Evolutionary conservation across 2,329 filamentous ascomycete species (phyloP), one percentile per base, ranked within the genome.

Genomic region (Xylariaceae sp.): DNA sequence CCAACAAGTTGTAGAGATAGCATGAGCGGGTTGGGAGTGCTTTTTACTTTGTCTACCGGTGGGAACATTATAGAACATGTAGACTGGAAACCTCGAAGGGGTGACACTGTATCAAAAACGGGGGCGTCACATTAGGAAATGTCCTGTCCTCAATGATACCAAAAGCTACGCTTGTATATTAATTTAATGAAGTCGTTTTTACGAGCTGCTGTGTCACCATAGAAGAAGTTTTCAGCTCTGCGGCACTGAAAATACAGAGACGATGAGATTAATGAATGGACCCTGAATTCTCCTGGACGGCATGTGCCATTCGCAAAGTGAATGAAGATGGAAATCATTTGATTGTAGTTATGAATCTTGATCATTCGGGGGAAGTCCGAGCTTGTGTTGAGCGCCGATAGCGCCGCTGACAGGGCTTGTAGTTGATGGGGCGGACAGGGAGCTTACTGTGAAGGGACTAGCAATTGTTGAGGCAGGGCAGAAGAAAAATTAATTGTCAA

Each of bases 1-100:
- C 82, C 70, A 90, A 91, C 66, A 90, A 90, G 77, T 79, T 95
- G 74, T 97, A 89, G 87, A 68, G 43, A 50, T 48, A 44, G 45
- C 25, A 49, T 12, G 23, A 38, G 22, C 45, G 40, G 42, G 22
- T 40, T 43, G 45, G 41, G n/a, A n/a, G n/a, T n/a, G n/a, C 52
- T 52, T 52, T 12, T 32, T 53, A 53, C 51, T 53, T 48, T 55
- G 49, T 58, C 48, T 21, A 39, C 47, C 36, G 48, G 45, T 49
- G 49, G 45, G 53, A 57, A 53, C 52, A 59, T 53, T 54, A 56
- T 60, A 58, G 54, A 56, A 48, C 57, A 55, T 60, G 57, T 61
- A 62, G 57, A 64, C 50, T 52, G 53, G 53, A 45, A 49, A 53
- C 55, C 52, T 52, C 7, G 27, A 32, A 53, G 55, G 58, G 55